Evolutionary conservation across 306 rosid genomes (phyloP).

Genomic region (Fagus sylvatica): DNA sequence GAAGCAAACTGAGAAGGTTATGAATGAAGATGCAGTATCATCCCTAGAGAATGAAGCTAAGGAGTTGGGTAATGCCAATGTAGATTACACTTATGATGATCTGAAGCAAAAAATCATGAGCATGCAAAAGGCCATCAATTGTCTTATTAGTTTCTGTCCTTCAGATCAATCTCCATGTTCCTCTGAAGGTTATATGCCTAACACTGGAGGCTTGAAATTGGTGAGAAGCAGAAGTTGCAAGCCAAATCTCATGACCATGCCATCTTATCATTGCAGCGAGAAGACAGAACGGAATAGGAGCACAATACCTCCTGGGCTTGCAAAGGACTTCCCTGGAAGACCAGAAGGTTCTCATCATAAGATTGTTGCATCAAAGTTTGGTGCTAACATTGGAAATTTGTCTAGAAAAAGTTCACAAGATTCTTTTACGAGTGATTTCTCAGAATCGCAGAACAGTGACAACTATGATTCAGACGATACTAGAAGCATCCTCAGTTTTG

Average conservation of each 20-base stretch:
- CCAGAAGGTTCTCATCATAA: slow-evolving; percentile 21
- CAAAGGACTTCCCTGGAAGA: slow-evolving; percentile 28
- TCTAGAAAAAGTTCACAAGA: slow-evolving; percentile 32
- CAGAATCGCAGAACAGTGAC: slow-evolving; percentile 31
- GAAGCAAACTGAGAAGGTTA: background rate
- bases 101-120: slow-evolving; percentile 42
- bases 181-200: slow-evolving; percentile 24
- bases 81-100: slow-evolving; percentile 32
- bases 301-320: slow-evolving; percentile 17
- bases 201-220: slow-evolving; percentile 26
- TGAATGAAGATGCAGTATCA: slow-evolving; percentile 15
- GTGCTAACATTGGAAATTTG: slow-evolving; percentile 29
- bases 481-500: slow-evolving; percentile 59
- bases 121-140: slow-evolving; percentile 42
- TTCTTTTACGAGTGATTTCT: slow-evolving; percentile 20
- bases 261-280: slow-evolving; percentile 29
- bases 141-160: slow-evolving; percentile 39
- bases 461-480: slow-evolving; percentile 64
- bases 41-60: slow-evolving; percentile 29
- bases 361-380: slow-evolving; percentile 28
- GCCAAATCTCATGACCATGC: slow-evolving; percentile 34
- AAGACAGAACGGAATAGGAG: slow-evolving; percentile 37
- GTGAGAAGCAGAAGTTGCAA: slow-evolving; percentile 53
- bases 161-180: slow-evolving; percentile 42
- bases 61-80: slow-evolving; percentile 21